phyloP scores from a whole-genome alignment of 2,329 filamentous ascomycete species.

The Apiospora arundinis region DNA sequence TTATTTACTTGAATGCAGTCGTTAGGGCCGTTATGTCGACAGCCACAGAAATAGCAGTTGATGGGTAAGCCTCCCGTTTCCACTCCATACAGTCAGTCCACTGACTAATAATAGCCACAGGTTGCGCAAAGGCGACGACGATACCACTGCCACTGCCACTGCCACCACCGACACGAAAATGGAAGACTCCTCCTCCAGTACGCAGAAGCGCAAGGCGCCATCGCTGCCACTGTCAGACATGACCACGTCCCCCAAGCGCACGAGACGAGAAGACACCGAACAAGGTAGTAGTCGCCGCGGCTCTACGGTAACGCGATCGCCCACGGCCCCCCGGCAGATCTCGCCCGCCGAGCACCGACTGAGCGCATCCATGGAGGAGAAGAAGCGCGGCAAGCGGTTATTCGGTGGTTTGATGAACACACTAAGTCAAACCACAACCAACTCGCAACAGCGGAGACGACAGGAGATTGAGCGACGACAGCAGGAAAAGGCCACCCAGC shows the following conservation, averaged over 20 bases:
- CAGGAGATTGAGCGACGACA: constrained; percentile 84
- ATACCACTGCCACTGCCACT: constrained; percentile 23
- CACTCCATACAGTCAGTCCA: neutral
- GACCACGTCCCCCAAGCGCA: constrained; percentile 36
- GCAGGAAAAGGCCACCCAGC: constrained; percentile 75
- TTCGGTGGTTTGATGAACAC: constrained; percentile 84
- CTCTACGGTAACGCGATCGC: neutral
- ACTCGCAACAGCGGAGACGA: constrained; percentile 70
- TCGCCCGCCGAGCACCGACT: constrained; percentile 43
- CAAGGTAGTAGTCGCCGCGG: constrained; percentile 27
- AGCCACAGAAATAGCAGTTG: neutral
- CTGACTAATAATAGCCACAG: constrained; percentile 21
- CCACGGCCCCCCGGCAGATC: neutral
- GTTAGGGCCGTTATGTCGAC: neutral
- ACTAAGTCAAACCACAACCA: constrained; percentile 73
- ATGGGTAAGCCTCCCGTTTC: neutral
- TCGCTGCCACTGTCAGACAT: constrained; percentile 30
- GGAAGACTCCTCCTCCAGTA: constrained; percentile 25
- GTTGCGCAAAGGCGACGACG: constrained; percentile 27
- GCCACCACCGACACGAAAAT: constrained; percentile 25
- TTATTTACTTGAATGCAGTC: neutral
- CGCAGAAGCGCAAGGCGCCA: constrained; percentile 43
- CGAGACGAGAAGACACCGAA: constrained; percentile 29
- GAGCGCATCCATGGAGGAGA: constrained; percentile 69
- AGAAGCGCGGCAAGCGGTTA: constrained; percentile 81